These are phyloP conservation scores for Diutina mesorugosa DNA, from an alignment of 1,139 yeast species.

Conservation along the genomic window DNA sequence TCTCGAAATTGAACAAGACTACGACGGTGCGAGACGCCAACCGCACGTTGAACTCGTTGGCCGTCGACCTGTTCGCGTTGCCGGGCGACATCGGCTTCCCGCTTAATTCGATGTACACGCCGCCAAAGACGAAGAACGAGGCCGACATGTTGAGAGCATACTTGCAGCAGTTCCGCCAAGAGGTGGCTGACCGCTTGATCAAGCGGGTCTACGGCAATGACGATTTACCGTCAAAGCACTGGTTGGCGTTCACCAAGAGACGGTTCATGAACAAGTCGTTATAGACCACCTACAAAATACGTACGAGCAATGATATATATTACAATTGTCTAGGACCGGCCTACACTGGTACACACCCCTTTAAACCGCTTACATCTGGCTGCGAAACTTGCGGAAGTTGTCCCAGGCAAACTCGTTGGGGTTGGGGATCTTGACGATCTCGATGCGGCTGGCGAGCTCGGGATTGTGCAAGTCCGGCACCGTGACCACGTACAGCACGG, in stretches of 20 bases:
- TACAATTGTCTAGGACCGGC: not conserved
- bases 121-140: conserved; percentile 66
- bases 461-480: conserved; percentile 22
- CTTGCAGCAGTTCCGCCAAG: conserved; percentile 89
- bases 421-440: conserved; percentile 31
- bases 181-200: conserved; percentile 70
- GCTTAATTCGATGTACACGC: conserved; percentile 65
- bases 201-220: conserved; percentile 51
- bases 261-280: conserved; percentile 79
- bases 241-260: conserved; percentile 94
- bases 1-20: conserved; percentile 42
- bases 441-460: conserved; percentile 24
- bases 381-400: conserved; percentile 9
- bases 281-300: not conserved
- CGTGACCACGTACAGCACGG: conserved; percentile 20
- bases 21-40: conserved; percentile 52
- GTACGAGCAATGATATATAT: not conserved
- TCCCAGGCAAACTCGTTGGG: conserved; percentile 37
- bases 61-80: conserved; percentile 76
- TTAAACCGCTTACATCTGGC: not conserved
- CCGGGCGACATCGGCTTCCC: conserved; percentile 98
- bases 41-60: conserved; percentile 63
- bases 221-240: conserved; percentile 55
- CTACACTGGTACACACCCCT: too few relatives aligned
- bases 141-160: conserved; percentile 70